Evolutionary conservation across 148 eudicot genomes (phyloP), one percentile per base, ranked within the genome.

Genomic region (Rheum nobile): DNA sequence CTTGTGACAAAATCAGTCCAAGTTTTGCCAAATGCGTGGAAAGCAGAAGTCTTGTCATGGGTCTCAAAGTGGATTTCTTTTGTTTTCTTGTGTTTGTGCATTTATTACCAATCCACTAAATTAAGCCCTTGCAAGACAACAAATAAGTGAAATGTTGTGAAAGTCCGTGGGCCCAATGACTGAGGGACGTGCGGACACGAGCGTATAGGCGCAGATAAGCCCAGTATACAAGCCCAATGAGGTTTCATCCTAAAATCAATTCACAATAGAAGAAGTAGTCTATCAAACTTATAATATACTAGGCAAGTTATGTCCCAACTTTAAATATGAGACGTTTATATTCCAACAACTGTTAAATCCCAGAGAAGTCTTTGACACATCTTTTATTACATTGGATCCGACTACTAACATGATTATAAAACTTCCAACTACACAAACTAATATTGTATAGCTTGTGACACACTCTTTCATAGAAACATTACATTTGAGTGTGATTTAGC

Each of bases 71-170:
- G 63, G 63, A 11, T 55, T 55, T 55, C 11, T 55, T 48, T 55
- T 55, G 63, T 55, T 55, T 24, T 55, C 63, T 55, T 55, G 28
- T 55, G 63, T 55, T 55, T 55, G 63, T 55, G 31, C 29, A 55
- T 55, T 54, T 54, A 54, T 10, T 54, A 24, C 61, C 61, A 54
- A 22, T 55, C 11, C 29, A 48, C 55, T 19, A 55, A 7, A 21
- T 55, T 22, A 55, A 22, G 29, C 63, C 1, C 28, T 55, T 55
- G 29, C 28, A 24, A 21, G 22, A 24, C 63, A 55, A 55, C 22
- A 9, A 54, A 22, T n/a, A 55, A 22, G 11, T 24, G 11, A 41
- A 6, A 41, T 8, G 43, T 41, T 41, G 43, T n/a, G n/a, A n/a
- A n/a, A n/a, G n/a, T n/a, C n/a, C n/a, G n/a, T n/a, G n/a, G n/a